Base-by-base conservation (phyloP, 768 basidiomycete genomes). In the Trametes meyenii region DNA sequence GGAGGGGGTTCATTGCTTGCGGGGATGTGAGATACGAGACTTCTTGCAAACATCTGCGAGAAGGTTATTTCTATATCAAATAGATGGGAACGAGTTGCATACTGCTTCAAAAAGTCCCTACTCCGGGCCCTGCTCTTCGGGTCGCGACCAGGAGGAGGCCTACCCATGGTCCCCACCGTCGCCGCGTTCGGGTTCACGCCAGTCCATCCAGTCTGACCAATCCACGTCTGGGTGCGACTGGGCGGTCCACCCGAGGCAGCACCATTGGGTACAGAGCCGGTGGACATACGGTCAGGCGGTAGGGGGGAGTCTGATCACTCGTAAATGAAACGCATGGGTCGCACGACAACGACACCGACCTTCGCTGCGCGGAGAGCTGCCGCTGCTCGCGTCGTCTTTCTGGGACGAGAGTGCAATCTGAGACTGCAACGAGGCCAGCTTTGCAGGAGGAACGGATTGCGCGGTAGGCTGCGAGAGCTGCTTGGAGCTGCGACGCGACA, bases 41-140 rank as follows among this genome's bases (percentile, higher is more conserved):
- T 81, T 99, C 97, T 77, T 98, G 97, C 24, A 99, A 81, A 76
- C 97, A 98, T 76, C 92, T 95, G 64, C 6, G 57, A 39, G 11
- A 21, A 14, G 51, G 50, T 43, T 21, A 43, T 26, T 51, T 53
- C 55, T 49, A 19, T 12, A n/a, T 39, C 12, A 19, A 55, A 64
- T 42, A 33, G 61, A 35, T 54, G 43, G 39, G 43, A 50, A 33
- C 33, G 38, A 55, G 54, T 21, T 10, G 81, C 89, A 70, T 69
- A 94, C 88, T 99, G 96, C 76, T 98, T 99, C 67, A 99, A 83
- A 74, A 98, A 99, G 64, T 99, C 97, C 57, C 96, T 82, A 77
- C 94, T 96, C 60, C 94, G 83, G 44, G 96, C 94, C 69, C 96
- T 84, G 69, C 92, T 91, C 76, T 97, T 96, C n/a, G 94, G 94